Base-by-base conservation (phyloP, 2,329 filamentous ascomycete genomes). In the Rachicladosporium sp. region DNA sequence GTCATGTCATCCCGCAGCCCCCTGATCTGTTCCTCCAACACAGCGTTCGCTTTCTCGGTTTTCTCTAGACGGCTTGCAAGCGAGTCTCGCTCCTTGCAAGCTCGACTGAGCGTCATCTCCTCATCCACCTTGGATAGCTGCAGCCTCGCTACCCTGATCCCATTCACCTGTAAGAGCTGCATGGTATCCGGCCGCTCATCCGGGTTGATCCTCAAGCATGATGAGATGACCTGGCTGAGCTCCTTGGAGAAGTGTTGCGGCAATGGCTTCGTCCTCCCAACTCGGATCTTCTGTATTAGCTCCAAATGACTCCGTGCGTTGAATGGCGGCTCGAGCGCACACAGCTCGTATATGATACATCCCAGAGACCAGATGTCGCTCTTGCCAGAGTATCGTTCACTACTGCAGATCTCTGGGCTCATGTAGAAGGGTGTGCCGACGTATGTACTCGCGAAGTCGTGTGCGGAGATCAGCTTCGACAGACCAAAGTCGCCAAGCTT, bases 401-500 rank as follows among this genome's bases (percentile, higher is more conserved):
- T 86, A 3, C 83, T 87, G 64, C 86, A 95, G 46, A 98, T 95
- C 62, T 98, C 91, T 1, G 91, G 91, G 1, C 89, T 96, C 91
- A 98, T 98, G 67, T 98, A 98, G 62, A 95, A 98, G 0, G 91
- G 91, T 0, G 91, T 98, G 37, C 91, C 91, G 47, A 98, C 91
- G 54, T 98, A 98, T 11, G 91, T 98, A 2, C 86, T 95, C 10
- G 91, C 91, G 57, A 98, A 96, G 60, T 96, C 89, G 55, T 96
- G 89, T 3, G 88, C 91, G 53, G 88, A 80, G 67, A 98, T 86
- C 65, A 95, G 84, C 65, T 96, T 98, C 43, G 91, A 95, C 5
- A 98, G 74, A 36, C 91, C 91, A 62, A 98, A 98, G 64, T 98
- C 91, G 37, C 91, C 91, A 30, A 95, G 78, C 68, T 98, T 98